A percentile compares a stretch with the other conserved stretches of the same genome.
phyloP scores from a whole-genome alignment of 176 grass and related monocot species.

The Dactylis glomerata region DNA sequence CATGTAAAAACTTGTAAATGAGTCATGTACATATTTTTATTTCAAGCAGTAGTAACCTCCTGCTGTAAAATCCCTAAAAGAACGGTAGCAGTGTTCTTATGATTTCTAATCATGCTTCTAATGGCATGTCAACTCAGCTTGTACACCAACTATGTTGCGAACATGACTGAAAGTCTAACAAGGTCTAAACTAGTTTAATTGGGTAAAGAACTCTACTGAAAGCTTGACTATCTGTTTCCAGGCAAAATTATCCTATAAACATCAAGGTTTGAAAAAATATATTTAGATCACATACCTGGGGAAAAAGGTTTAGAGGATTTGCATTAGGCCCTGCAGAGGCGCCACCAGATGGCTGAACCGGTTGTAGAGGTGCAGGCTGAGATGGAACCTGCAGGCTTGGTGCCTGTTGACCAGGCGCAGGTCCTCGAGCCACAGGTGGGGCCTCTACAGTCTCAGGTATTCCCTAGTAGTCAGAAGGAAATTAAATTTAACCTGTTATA shows the following conservation, averaged over 20 bases:
- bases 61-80: not conserved
- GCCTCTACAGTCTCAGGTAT: conserved; percentile 77
- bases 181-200: not conserved
- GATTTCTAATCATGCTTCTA: not conserved
- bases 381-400: conserved; percentile 37
- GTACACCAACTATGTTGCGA: not conserved
- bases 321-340: conserved; percentile 71
- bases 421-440: conserved; percentile 51
- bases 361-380: conserved; percentile 25
- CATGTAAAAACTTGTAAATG: not conserved
- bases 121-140: not conserved
- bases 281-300: conserved; percentile 57
- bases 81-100: not conserved
- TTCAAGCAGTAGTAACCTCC: not conserved
- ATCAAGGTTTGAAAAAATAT: not conserved
- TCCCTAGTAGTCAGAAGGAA: conserved; percentile 49
- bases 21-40: not conserved
- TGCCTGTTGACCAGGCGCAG: conserved; percentile 49
- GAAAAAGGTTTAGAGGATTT: conserved; percentile 89
- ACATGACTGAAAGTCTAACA: not conserved
- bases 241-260: not conserved
- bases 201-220: not conserved
- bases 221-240: not conserved
- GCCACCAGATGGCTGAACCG: conserved; percentile 44
- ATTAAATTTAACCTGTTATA: not conserved